Base-by-base conservation (phyloP, 1,284 basidiomycete genomes). In the Phenoliferia sp. region DNA sequence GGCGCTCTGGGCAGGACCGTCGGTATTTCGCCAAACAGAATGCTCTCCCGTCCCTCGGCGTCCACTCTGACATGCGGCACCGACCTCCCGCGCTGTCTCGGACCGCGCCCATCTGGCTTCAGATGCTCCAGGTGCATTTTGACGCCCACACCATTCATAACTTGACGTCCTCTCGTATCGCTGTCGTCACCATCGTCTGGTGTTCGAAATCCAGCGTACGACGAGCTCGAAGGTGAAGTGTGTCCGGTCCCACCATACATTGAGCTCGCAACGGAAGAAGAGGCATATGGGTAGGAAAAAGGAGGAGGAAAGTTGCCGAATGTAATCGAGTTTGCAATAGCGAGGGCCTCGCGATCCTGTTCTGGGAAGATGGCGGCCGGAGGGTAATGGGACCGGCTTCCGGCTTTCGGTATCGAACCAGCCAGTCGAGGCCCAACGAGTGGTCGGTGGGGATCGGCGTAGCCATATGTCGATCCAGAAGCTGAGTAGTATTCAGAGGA, bases 1-100 rank as follows among this genome's bases (percentile, higher is more conserved):
- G 68, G 65, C 2, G 66, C 58, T 12, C 59, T 63, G 17, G 72
- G 72, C 32, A 73, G 57, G 15, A 67, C 68, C 19, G 70, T 69
- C 61, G 70, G 57, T 35, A 73, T 71, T 57, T 68, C 72, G 34
- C 72, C 72, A 31, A 73, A 71, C 22, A 73, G 62, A 35, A 73
- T 67, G 19, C 63, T 63, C 58, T 71, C 72, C 16, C 69, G 34
- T 3, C 72, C 72, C n/a, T 73, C 72, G 10, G 67, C 63, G 2
- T 65, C 72, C 36, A 71, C 58, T 32, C 72, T 54, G n/a, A 69
- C 64, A 7, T 73, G 72, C 22, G 72, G 69, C 4, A 70, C 72
- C 54, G 65, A 67, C 31, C 72, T 59, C 6, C 72, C 69, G n/a
- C 72, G 58, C 39, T 56, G 44, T 6, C 67, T 59, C 28, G 10